Evolutionary conservation across 176 grass and related monocot genomes (phyloP).

Genomic region (Saccharum spontaneum): DNA sequence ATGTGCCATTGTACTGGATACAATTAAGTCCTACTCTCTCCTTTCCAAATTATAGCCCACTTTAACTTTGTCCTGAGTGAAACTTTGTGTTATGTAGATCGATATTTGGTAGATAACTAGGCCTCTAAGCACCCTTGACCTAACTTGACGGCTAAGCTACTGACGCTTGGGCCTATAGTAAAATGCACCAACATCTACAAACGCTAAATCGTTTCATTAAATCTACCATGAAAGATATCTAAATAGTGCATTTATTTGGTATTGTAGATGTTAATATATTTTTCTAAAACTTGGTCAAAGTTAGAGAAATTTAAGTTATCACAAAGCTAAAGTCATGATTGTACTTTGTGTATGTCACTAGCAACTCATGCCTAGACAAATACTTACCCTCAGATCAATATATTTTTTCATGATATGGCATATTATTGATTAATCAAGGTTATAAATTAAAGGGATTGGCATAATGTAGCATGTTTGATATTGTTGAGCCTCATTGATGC

Average conservation of each 20-base stretch:
- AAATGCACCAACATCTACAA: neutral
- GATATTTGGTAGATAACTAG: no score
- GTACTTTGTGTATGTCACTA: conserved; percentile 9
- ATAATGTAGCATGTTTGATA: neutral
- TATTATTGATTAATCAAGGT: neutral
- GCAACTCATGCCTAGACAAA: neutral
- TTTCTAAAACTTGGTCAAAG: neutral
- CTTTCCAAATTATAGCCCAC: neutral
- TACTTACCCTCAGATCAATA: neutral
- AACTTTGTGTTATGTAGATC: no score
- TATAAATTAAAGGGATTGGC: neutral
- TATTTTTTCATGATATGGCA: neutral
- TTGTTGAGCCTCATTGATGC: neutral
- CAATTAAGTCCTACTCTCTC: neutral
- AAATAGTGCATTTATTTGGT: neutral
- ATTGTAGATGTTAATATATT: neutral
- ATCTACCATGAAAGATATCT: neutral
- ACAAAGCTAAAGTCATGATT: neutral
- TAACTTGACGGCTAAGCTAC: no score
- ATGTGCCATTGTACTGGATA: neutral
- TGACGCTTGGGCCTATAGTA: no score
- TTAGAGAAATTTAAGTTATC: neutral
- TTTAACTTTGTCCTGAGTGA: neutral
- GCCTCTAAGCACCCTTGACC: no score
- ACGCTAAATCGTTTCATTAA: neutral